A percentile compares a stretch with the other conserved stretches of the same genome.
Conservation (phyloP, 441 rosid species). For the Caryocar brasiliense region DNA sequence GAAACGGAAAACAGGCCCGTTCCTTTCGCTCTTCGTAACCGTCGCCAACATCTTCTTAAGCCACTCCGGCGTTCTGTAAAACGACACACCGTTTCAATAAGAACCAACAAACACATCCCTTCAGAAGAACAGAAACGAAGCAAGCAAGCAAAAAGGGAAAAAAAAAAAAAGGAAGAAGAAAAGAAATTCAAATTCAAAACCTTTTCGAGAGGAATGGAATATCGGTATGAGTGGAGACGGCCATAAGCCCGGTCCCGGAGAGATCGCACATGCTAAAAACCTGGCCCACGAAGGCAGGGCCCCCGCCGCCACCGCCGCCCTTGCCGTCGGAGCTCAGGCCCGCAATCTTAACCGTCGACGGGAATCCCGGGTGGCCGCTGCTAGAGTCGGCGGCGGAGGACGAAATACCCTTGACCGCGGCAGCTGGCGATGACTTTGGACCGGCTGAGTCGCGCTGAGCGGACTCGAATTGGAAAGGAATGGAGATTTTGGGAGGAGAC, state of each 20-base stretch:
- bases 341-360: constrained; percentile 72
- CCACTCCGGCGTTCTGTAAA: constrained; percentile 80
- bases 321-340: constrained; percentile 53
- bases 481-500: constrained; percentile 40
- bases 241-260: constrained; percentile 89
- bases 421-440: constrained; percentile 34
- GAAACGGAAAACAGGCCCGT: constrained; percentile 81
- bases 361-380: constrained; percentile 53
- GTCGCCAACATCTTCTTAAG: constrained; percentile 73
- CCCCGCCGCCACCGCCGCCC: constrained; percentile 59
- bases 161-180: not conserved
- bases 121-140: too few species aligned
- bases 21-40: constrained; percentile 75
- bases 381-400: constrained; percentile 47
- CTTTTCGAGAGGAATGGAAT: constrained; percentile 77
- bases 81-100: too few species aligned
- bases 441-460: constrained; percentile 28
- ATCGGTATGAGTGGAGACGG: constrained; percentile 80
- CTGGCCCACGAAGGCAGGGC: constrained; percentile 93
- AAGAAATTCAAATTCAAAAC: constrained; percentile 17
- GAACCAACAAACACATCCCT: too few species aligned
- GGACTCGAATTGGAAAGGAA: constrained; percentile 42
- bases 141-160: too few species aligned
- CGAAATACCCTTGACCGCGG: constrained; percentile 35
- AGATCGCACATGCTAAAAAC: constrained; percentile 96